phyloP scores from a whole-genome alignment of 164 flowering plant genomes.

The Piper longum region DNA sequence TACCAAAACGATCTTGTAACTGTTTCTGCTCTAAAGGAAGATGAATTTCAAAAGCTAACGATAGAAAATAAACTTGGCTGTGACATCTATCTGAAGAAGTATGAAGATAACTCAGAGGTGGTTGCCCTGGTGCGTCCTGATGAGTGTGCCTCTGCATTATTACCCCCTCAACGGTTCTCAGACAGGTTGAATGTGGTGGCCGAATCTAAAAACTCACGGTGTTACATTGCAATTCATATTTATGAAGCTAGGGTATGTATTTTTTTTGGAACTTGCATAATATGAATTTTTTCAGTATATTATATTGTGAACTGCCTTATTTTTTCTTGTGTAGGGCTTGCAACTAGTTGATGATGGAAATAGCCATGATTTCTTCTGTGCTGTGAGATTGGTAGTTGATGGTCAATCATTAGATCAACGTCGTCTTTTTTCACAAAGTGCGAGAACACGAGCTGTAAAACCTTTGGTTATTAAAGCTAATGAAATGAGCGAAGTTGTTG shows the following conservation, averaged over 20 bases:
- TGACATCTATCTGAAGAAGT: conserved; percentile 63
- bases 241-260: conserved; percentile 62
- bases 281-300: neutral
- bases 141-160: conserved; percentile 44
- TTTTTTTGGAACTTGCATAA: neutral
- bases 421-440: conserved; percentile 93
- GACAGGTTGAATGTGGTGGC: conserved; percentile 58
- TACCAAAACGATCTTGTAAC: conserved; percentile 24
- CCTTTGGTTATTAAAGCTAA: conserved; percentile 27
- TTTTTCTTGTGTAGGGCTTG: conserved; percentile 43
- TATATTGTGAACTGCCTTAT: neutral
- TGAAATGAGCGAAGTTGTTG: conserved; percentile 35
- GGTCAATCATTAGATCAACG: conserved; percentile 71
- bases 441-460: conserved; percentile 85
- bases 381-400: conserved; percentile 76
- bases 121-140: conserved; percentile 45
- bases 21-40: conserved; percentile 83
- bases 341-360: conserved; percentile 81
- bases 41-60: conserved; percentile 65
- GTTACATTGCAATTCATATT: conserved; percentile 67
- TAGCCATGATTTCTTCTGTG: conserved; percentile 81
- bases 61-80: conserved; percentile 91
- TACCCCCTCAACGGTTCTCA: conserved; percentile 87
- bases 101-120: conserved; percentile 38
- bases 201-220: conserved; percentile 54